A percentile compares a stretch with the other conserved stretches of the same genome.
These are phyloP conservation scores for Aureobasidium sp. DNA, from an alignment of 2,329 filamentous ascomycete genomes.

Conservation along the genomic window DNA sequence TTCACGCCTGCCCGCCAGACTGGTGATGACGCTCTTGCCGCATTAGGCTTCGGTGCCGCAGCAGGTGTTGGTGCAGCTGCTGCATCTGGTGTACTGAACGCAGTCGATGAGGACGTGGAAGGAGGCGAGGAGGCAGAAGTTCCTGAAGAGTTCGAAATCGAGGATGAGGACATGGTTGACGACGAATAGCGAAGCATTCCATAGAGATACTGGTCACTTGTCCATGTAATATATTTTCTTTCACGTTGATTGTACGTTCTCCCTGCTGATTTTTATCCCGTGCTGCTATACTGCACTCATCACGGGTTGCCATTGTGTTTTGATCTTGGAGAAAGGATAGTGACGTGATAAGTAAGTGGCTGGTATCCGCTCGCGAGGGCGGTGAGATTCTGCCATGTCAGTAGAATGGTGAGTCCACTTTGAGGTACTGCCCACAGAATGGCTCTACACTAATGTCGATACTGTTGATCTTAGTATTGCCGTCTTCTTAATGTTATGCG, in stretches of 20 bases:
- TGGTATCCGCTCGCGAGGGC: neutral
- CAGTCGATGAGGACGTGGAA: conserved; percentile 77
- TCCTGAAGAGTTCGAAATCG: conserved; percentile 72
- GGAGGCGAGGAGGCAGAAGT: conserved; percentile 62
- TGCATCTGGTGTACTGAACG: conserved; percentile 69
- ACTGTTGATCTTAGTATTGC: neutral
- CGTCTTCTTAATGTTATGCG: neutral
- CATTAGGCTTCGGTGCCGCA: conserved; percentile 26
- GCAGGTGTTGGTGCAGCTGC: conserved; percentile 25
- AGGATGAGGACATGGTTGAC: conserved; percentile 43
- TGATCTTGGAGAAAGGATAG: neutral
- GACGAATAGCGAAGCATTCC: neutral
- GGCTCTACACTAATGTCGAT: neutral
- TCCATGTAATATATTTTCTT: conserved; percentile 5
- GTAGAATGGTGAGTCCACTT: too few species aligned
- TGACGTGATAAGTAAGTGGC: too few species aligned
- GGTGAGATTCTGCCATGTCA: neutral
- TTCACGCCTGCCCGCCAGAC: conserved; percentile 21
- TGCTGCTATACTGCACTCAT: too few species aligned
- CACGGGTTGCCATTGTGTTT: neutral
- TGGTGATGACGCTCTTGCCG: conserved; percentile 39
- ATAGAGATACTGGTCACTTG: neutral
- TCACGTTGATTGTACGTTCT: neutral
- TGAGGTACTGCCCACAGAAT: too few species aligned
- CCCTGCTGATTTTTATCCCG: too few species aligned